Percentiles rank a stretch among this genome's conserved stretches.
phyloP scores from a whole-genome alignment of 2,329 filamentous ascomycete genomes.

The Fusarium dlaminii region DNA sequence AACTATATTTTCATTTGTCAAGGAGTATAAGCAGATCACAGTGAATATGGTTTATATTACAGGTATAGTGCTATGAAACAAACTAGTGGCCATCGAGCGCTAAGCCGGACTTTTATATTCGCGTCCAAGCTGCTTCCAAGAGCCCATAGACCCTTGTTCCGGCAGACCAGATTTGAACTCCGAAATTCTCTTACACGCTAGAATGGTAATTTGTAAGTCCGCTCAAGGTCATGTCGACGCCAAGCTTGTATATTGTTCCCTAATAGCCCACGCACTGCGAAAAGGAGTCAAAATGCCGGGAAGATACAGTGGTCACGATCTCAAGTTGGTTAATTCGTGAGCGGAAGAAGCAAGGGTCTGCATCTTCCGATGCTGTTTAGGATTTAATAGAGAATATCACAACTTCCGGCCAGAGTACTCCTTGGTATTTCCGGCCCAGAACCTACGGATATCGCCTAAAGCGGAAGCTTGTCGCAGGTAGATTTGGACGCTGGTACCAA shows the following conservation, averaged over 20 bases:
- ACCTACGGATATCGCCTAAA: background rate
- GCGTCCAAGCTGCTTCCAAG: background rate
- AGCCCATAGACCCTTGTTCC: accelerated
- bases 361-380: background rate
- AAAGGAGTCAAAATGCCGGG: background rate
- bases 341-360: background rate
- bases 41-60: background rate
- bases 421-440: accelerated
- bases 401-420: accelerated
- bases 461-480: background rate
- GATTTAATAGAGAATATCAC: background rate
- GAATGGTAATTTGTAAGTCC: background rate
- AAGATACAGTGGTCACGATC: background rate
- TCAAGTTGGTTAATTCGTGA: accelerated
- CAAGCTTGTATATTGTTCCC: background rate
- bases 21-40: accelerated
- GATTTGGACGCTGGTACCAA: background rate
- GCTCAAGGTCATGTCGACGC: background rate
- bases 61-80: background rate
- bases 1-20: too few relatives aligned
- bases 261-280: background rate
- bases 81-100: background rate
- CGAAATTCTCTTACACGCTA: background rate
- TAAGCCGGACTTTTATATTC: background rate
- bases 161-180: background rate